A percentile compares a stretch with the other conserved stretches of the same genome.
Conservation (phyloP, 768 basidiomycete genomes). For the Mycena galericulata region DNA sequence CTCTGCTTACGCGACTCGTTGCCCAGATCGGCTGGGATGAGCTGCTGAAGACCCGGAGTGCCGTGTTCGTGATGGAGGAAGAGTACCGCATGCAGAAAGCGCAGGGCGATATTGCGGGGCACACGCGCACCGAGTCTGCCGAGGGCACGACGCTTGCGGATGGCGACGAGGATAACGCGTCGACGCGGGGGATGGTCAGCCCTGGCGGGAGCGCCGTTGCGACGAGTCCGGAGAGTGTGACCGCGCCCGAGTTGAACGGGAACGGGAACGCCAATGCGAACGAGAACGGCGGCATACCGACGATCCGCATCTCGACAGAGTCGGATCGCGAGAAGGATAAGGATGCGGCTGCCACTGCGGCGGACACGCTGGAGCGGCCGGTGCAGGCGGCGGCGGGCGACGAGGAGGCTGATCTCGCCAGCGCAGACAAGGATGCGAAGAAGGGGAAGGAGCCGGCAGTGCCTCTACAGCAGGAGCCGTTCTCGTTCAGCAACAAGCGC, state of each 20-base stretch:
- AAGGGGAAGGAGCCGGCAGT: conserved; percentile 49
- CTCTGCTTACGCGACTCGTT: conserved; percentile 90
- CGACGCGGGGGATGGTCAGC: conserved; percentile 68
- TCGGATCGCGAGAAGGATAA: conserved; percentile 63
- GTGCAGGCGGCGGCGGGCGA: conserved; percentile 65
- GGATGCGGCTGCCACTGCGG: conserved; percentile 44
- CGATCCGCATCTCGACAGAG: conserved; percentile 84
- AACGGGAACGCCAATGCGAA: conserved; percentile 31
- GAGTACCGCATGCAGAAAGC: conserved; percentile 98
- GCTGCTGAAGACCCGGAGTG: conserved; percentile 91
- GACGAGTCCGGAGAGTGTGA: conserved; percentile 42
- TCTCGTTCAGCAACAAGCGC: conserved; percentile 96
- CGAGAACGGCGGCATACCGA: conserved; percentile 59
- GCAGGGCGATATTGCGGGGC: conserved; percentile 68
- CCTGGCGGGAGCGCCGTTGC: conserved; percentile 19
- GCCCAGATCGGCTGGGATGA: conserved; percentile 99
- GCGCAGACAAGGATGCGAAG: conserved; percentile 11
- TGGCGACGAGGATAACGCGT: conserved; percentile 68
- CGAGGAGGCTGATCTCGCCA: conserved; percentile 47
- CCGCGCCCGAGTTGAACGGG: conserved; percentile 38
- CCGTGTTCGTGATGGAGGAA: conserved; percentile 99
- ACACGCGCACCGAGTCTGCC: conserved; percentile 39
- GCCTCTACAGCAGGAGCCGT: conserved; percentile 64
- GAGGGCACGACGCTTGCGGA: conserved; percentile 44
- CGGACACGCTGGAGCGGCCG: conserved; percentile 57